A percentile compares a stretch with the other conserved stretches of the same genome.
Evolutionary conservation across 164 flowering plant genomes (phyloP).

Genomic region (Vitis amurensis): DNA sequence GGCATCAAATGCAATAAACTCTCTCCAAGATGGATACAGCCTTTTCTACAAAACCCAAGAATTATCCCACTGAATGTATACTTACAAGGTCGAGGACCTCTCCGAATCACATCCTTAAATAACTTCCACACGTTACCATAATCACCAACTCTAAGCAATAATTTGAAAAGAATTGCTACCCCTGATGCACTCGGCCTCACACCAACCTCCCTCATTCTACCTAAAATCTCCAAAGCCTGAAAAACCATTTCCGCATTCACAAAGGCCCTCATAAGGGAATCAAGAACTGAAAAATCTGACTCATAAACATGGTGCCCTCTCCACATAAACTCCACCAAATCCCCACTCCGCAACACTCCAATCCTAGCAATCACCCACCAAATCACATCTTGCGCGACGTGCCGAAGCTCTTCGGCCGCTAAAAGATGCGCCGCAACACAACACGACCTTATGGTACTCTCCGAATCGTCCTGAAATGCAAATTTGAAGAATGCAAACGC

Average conservation of each 20-base stretch:
- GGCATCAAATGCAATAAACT: constrained; percentile 65
- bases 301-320: constrained; percentile 32
- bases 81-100: constrained; percentile 63
- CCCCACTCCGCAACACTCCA: constrained; percentile 43
- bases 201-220: constrained; percentile 54
- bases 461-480: constrained; percentile 38
- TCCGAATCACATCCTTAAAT: constrained; percentile 62
- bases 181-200: constrained; percentile 61
- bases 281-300: constrained; percentile 59
- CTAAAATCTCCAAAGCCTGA: constrained; percentile 51
- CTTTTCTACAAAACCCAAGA: constrained; percentile 73
- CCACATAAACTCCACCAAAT: constrained; percentile 58
- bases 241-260: constrained; percentile 43
- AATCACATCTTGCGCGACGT: constrained; percentile 67
- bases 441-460: constrained; percentile 32
- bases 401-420: constrained; percentile 35
- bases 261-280: constrained; percentile 74
- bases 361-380: constrained; percentile 49
- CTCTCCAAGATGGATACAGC: constrained; percentile 52
- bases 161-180: constrained; percentile 40
- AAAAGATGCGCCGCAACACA: constrained; percentile 57
- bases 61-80: constrained; percentile 56
- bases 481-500: constrained; percentile 71
- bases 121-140: constrained; percentile 70
- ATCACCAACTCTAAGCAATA: constrained; percentile 66